Base-by-base conservation (phyloP, 2,329 filamentous ascomycete species). In the Cordyceps farinosa region DNA sequence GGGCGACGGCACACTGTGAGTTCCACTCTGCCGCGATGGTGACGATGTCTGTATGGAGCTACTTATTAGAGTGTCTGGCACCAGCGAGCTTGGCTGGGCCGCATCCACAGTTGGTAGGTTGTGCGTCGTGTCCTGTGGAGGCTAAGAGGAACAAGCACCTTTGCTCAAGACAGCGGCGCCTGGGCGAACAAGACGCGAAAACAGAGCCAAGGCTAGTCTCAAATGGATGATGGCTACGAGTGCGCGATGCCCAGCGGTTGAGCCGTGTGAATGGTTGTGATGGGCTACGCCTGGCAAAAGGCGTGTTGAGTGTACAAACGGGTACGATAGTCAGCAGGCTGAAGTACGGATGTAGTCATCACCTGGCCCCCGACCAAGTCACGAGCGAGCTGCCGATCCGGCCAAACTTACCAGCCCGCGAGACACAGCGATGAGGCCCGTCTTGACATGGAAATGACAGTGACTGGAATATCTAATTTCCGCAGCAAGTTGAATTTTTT, bases 351-450 rank as follows among this genome's bases (percentile, higher is more conserved):
- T 38, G 45, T 52, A 29, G 36, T 42, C 57, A 52, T 60, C 57
- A 60, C 27, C 47, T 60, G 47, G 47, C 17, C 36, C 22, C 47
- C 9, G 57, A 22, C 36, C 47, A 48, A 22, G 57, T 60, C 57
- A 60, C 57, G 57, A 60, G 57, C 47, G 27, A 51, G 47, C 47
- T 17, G 27, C 57, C 48, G 47, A 44, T 32, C 57, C n/a, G 42
- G 42, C 17, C 38, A 17, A 45, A 22, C 15, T 52, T 13, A 13
- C 56, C 22, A 50, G 36, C 17, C 22, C 22, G 22, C 29, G 47
- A 50, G 32, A 17, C 5, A 48, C 27, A 32, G 29, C 47, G 11
- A 50, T 50, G 40, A 36, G 32, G 27, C 44, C 42, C 40, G 9
- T 29, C 32, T 17, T 13, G n/a, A 15, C n/a, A 40, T 8, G 30